These are phyloP conservation scores for Tylopilus balloui DNA, from an alignment of 768 basidiomycete species.

Conservation along the genomic window DNA sequence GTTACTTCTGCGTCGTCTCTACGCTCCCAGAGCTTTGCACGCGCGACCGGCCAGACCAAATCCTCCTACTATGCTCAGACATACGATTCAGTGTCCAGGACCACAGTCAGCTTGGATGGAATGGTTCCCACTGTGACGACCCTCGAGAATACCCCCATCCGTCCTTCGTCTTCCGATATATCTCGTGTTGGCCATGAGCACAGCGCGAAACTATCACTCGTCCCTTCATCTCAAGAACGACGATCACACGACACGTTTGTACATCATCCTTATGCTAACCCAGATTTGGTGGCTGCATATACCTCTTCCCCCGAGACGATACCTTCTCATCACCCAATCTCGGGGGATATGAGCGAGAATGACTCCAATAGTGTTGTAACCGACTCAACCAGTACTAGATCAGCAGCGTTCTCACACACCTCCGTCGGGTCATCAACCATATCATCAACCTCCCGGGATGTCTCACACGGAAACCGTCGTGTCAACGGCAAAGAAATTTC, in stretches of 20 bases:
- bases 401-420: slow-evolving; percentile 33
- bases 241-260: slow-evolving; percentile 33
- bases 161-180: slow-evolving; percentile 12
- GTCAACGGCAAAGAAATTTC: slow-evolving; percentile 53
- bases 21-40: slow-evolving; percentile 41
- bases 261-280: slow-evolving; percentile 85
- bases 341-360: slow-evolving; percentile 38
- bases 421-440: slow-evolving; percentile 32
- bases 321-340: slow-evolving; percentile 28
- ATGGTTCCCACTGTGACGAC: neutral
- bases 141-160: neutral
- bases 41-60: slow-evolving; percentile 12
- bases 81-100: slow-evolving; percentile 5
- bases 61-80: slow-evolving; percentile 6
- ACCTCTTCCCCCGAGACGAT: slow-evolving; percentile 29
- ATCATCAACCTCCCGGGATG: slow-evolving; percentile 22
- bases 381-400: slow-evolving; percentile 38
- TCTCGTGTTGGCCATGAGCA: slow-evolving; percentile 8
- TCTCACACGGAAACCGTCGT: slow-evolving; percentile 15
- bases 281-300: slow-evolving; percentile 50
- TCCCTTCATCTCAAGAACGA: slow-evolving; percentile 35
- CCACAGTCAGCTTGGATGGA: slow-evolving; percentile 9
- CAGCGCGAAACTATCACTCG: slow-evolving; percentile 15
- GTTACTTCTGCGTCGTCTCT: slow-evolving; percentile 6
- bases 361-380: slow-evolving; percentile 53